Conservation (phyloP, 148 eudicot genomes). For the Selenicereus undatus region DNA sequence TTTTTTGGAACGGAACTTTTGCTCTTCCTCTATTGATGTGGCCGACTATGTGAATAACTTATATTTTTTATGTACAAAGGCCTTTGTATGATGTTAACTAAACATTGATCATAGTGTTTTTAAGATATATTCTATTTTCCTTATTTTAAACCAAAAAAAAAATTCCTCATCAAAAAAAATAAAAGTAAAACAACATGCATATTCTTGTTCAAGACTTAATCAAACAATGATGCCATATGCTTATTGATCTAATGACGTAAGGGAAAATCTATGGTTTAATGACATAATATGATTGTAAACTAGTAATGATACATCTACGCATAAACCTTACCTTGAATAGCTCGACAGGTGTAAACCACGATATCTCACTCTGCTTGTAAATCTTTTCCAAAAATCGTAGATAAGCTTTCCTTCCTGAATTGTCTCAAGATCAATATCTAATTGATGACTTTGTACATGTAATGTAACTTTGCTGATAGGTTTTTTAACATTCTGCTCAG, state of each 20-base stretch:
- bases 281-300: conserved; percentile 1
- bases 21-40: too few relatives aligned
- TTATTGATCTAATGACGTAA: neutral
- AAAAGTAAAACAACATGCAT: neutral
- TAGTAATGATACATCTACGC: neutral
- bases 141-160: too few relatives aligned
- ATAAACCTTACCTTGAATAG: conserved; percentile 73
- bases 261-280: neutral
- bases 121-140: too few relatives aligned
- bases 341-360: conserved; percentile 99
- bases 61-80: too few relatives aligned
- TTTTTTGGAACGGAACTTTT: too few relatives aligned
- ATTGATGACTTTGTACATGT: neutral
- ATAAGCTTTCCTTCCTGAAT: conserved; percentile 87
- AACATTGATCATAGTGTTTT: too few relatives aligned
- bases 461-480: neutral
- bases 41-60: too few relatives aligned
- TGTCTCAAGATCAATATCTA: conserved; percentile 18
- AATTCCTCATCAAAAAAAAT: neutral
- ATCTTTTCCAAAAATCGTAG: conserved; percentile 60
- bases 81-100: too few relatives aligned
- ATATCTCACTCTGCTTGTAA: conserved; percentile 80
- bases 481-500: neutral
- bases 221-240: neutral
- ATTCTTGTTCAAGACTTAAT: neutral